These are phyloP conservation scores for Populus hybrid DNA, from an alignment of 441 rosid species.

Conservation along the genomic window DNA sequence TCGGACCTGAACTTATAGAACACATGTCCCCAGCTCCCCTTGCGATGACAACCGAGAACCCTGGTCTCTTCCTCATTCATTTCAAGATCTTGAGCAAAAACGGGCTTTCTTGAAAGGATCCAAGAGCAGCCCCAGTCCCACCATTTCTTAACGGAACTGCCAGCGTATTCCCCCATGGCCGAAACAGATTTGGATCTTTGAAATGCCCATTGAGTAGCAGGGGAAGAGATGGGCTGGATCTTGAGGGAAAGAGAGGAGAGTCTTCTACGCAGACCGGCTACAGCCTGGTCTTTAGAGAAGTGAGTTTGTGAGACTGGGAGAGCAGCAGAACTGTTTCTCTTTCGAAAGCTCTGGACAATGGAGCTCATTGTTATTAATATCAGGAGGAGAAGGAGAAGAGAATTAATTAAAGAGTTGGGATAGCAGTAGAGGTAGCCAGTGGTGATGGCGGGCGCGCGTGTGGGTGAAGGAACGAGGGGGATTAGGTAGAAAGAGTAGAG, in stretches of 20 bases:
- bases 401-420: not conserved
- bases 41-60: conserved; percentile 50
- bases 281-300: not conserved
- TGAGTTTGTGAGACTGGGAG: conserved; percentile 38
- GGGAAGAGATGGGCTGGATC: conserved; percentile 33
- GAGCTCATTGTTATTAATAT: conserved; percentile 45
- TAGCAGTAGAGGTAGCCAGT: not conserved
- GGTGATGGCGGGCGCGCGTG: not conserved
- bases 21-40: conserved; percentile 80
- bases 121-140: conserved; percentile 89
- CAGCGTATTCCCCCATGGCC: conserved; percentile 51
- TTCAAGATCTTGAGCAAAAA: conserved; percentile 74
- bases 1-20: conserved; percentile 58
- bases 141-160: conserved; percentile 63
- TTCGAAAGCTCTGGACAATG: conserved; percentile 53
- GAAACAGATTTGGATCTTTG: conserved; percentile 63
- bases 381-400: not conserved
- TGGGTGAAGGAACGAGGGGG: not conserved
- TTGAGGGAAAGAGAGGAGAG: conserved; percentile 71
- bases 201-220: conserved; percentile 44
- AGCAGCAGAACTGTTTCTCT: conserved; percentile 22
- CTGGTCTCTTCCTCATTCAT: conserved; percentile 68
- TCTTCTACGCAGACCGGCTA: conserved; percentile 40
- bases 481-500: not conserved
- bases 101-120: conserved; percentile 64